A percentile compares a stretch with the other conserved stretches of the same genome.
phyloP scores from a whole-genome alignment of 768 basidiomycete species.

The Tephrocybe rancida region DNA sequence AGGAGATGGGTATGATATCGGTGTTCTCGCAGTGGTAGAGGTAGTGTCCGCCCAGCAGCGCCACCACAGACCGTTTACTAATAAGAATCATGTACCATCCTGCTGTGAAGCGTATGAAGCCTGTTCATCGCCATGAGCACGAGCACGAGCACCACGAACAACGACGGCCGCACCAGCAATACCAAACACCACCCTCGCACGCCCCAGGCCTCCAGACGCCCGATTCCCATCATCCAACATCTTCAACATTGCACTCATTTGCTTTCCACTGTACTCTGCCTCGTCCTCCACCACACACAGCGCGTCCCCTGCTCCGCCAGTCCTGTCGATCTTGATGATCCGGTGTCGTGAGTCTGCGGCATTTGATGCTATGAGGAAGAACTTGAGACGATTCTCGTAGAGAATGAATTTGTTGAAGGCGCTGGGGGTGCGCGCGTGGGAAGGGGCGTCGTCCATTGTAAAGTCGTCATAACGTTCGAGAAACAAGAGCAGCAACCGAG shows the following conservation, averaged over 20 bases:
- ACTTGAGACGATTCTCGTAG: conserved; percentile 90
- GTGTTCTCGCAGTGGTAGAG: conserved; percentile 95
- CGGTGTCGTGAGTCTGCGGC: conserved; percentile 85
- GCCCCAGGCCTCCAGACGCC: conserved; percentile 83
- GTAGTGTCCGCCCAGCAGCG: conserved; percentile 93
- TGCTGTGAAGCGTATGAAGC: conserved; percentile 92
- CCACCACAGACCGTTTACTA: conserved; percentile 88
- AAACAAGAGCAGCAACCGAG: too few species aligned
- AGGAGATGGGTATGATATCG: conserved; percentile 76
- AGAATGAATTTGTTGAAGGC: conserved; percentile 85
- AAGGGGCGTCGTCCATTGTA: neutral
- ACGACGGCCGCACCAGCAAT: conserved; percentile 60
- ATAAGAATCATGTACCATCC: conserved; percentile 96
- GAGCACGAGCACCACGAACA: neutral
- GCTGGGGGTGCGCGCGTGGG: conserved; percentile 17
- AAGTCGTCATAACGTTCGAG: too few species aligned
- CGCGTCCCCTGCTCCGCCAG: conserved; percentile 71
- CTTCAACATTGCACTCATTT: conserved; percentile 89
- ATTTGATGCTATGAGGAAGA: conserved; percentile 92
- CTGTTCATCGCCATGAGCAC: conserved; percentile 35
- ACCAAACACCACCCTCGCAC: conserved; percentile 77
- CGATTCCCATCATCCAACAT: conserved; percentile 97
- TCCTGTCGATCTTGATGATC: conserved; percentile 93
- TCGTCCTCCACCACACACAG: conserved; percentile 85
- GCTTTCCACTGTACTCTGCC: conserved; percentile 82